Conservation (phyloP, 352 stramenopile species). For the Globisporangium takayamanum region DNA sequence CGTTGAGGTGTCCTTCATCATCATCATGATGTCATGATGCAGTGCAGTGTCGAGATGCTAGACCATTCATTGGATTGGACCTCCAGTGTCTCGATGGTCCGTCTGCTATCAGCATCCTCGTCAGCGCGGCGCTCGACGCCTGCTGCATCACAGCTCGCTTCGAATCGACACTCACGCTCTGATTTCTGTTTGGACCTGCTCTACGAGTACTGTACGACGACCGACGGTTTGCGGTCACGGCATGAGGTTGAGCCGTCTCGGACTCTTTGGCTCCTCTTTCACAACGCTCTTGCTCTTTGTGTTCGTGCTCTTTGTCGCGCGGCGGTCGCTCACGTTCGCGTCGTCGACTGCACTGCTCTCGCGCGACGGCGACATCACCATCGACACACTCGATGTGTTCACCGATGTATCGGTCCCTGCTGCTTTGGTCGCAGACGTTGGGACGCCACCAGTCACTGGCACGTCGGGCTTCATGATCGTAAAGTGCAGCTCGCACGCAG, state of each 20-base stretch:
- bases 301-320: conserved; percentile 4
- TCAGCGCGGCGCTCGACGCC: neutral
- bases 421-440: no score
- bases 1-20: no score
- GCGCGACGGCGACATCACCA: neutral
- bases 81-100: neutral
- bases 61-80: neutral
- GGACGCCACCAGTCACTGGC: neutral
- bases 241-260: neutral
- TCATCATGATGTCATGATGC: neutral
- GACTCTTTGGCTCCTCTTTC: neutral
- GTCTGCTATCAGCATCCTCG: neutral
- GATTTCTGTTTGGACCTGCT: neutral
- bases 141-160: neutral
- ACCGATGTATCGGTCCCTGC: no score
- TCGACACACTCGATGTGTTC: neutral
- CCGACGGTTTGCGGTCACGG: neutral
- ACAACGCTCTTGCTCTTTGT: no score
- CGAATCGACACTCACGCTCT: neutral
- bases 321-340: conserved; percentile 3
- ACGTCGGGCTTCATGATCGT: conserved; percentile 89
- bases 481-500: conserved; percentile 90
- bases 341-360: neutral
- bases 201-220: neutral
- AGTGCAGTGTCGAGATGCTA: neutral